Base-by-base conservation (phyloP, 192 early-diverging fungal species). In the Backusella sp. region DNA sequence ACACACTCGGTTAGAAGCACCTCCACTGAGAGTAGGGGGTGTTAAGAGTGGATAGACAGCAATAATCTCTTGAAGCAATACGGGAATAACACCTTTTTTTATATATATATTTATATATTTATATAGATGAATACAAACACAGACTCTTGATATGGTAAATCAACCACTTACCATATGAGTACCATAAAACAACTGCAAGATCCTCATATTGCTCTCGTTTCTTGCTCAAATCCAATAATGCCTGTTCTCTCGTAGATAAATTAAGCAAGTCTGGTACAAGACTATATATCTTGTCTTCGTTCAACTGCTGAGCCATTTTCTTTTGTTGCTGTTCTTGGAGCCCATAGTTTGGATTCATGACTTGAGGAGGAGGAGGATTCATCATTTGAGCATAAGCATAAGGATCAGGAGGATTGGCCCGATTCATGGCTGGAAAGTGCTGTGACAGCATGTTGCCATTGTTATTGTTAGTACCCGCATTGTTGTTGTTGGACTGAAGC, bases 41-140 rank as follows among this genome's bases (percentile, higher is more conserved):
- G 92, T 88, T 34, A 99, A 87, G 76, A 93, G 80, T 39, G 97
- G 96, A 84, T 99, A 99, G 7, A 96, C 95, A 19, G 92, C 88
- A 14, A 97, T 91, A 49, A 99, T 98, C 83, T 99, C 97, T 81
- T 98, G 97, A 32, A 97, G 86, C n/a, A 99, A 86, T 32, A 95
- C 95, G 21, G 96, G 88, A 92, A 97, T 97, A 32, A 98, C 95
- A 34, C 96, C 92, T 93, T 56, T 41, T 35, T 36, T n/a, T n/a
- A n/a, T n/a, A n/a, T n/a, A n/a, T n/a, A n/a, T n/a, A n/a, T n/a
- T n/a, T n/a, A n/a, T 39, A 28, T 28, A 32, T 32, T 3, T 34
- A 32, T 39, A n/a, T 39, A 23, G 21, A n/a, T 35, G 17, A 17
- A 69, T 69, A 23, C 12, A 37, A 12, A 12, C 15, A 9, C n/a